Percentiles rank a stretch among this genome's conserved stretches.
Evolutionary conservation across 75 land plant genomes (phyloP).

Genomic region (Chamaecyparis obtusa): DNA sequence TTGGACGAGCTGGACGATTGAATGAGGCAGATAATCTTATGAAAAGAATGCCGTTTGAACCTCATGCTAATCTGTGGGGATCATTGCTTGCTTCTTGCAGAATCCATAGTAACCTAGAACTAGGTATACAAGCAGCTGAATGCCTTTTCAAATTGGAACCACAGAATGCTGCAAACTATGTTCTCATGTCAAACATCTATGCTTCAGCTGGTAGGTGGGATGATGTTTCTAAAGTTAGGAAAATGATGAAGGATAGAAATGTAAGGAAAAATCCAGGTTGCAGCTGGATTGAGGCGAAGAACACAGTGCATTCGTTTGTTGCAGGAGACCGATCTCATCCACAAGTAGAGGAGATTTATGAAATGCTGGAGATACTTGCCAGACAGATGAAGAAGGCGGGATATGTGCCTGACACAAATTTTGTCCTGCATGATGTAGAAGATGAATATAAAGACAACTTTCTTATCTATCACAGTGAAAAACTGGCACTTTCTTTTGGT

Average conservation of each 20-base stretch:
- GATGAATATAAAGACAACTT: slow-evolving; percentile 23
- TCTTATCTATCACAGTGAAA: slow-evolving; percentile 30
- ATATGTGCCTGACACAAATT: slow-evolving; percentile 46
- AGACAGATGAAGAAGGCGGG: slow-evolving; percentile 44
- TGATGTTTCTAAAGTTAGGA: slow-evolving; percentile 41
- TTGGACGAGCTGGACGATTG: slow-evolving; percentile 49
- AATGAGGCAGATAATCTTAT: slow-evolving; percentile 52
- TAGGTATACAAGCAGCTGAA: slow-evolving; percentile 51
- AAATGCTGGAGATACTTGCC: slow-evolving; percentile 30
- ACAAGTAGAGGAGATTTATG: slow-evolving; percentile 32
- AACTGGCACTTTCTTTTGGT: slow-evolving; percentile 36
- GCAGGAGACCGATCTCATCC: slow-evolving; percentile 57
- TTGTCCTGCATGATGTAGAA: slow-evolving; percentile 50
- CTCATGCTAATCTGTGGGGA: slow-evolving; percentile 61
- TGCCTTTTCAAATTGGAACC: slow-evolving; percentile 39
- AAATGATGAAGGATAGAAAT: slow-evolving; percentile 45
- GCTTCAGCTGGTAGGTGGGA: slow-evolving; percentile 59
- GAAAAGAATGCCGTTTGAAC: slow-evolving; percentile 28
- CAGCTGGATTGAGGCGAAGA: slow-evolving; percentile 54
- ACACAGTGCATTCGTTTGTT: slow-evolving; percentile 44
- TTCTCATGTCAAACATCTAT: slow-evolving; percentile 56
- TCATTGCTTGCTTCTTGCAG: slow-evolving; percentile 52
- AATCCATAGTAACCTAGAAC: slow-evolving; percentile 35
- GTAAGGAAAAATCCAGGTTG: slow-evolving; percentile 61
- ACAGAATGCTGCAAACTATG: slow-evolving; percentile 51